These are phyloP conservation scores for Lecanicillium sp. DNA, from an alignment of 2,329 filamentous ascomycete species.

Conservation along the genomic window DNA sequence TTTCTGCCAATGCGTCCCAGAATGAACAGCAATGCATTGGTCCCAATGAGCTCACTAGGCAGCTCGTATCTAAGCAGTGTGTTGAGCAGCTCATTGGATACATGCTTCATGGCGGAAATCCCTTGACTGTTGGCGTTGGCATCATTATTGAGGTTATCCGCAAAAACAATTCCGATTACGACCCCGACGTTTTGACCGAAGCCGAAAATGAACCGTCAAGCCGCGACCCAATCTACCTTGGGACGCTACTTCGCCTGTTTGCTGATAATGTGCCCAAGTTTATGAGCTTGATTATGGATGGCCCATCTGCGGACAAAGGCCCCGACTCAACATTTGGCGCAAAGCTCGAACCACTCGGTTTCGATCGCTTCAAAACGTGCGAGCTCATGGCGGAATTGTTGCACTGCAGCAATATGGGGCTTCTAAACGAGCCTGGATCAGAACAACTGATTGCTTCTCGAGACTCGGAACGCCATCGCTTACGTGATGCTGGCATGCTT, in stretches of 20 bases:
- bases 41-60: constrained; percentile 90
- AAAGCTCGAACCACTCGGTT: constrained; percentile 87
- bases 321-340: constrained; percentile 83
- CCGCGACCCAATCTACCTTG: constrained; percentile 91
- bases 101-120: constrained; percentile 91
- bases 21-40: constrained; percentile 99
- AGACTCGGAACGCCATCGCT: constrained; percentile 70
- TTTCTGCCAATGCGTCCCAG: constrained; percentile 94
- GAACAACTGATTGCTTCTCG: constrained; percentile 76
- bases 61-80: constrained; percentile 81
- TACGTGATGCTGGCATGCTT: constrained; percentile 71
- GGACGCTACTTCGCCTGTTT: constrained; percentile 80
- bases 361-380: constrained; percentile 97
- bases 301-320: constrained; percentile 62
- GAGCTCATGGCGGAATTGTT: constrained; percentile 96
- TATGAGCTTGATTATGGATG: constrained; percentile 79
- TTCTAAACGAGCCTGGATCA: constrained; percentile 85
- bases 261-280: constrained; percentile 89
- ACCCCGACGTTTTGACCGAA: constrained; percentile 80
- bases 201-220: constrained; percentile 72
- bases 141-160: constrained; percentile 98
- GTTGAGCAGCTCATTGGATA: constrained; percentile 77
- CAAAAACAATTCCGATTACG: constrained; percentile 99
- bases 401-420: constrained; percentile 97
- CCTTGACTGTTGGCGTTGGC: constrained; percentile 89